Base-by-base conservation (phyloP, 2,329 filamentous ascomycete genomes). In the Ascochyta clinopodiicola region DNA sequence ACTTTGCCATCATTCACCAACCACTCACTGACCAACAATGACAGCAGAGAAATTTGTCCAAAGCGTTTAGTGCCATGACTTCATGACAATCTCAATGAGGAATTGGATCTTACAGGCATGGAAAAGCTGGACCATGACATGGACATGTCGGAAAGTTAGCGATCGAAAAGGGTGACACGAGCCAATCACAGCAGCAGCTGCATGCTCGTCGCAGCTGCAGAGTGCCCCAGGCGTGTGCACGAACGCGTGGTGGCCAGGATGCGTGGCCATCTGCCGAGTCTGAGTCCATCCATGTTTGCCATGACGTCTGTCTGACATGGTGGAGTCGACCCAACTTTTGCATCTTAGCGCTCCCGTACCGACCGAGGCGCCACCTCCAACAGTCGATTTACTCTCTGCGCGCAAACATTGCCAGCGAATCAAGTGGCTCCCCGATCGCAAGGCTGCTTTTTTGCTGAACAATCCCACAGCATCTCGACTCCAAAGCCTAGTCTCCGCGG, bases 221-320 rank as follows among this genome's bases (percentile, higher is more conserved):
- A 44, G 38, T 31, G 36, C 9, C 42, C 47, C 58, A 19, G 40
- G 44, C 38, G 51, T 45, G 48, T 56, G 57, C 57, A 58, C 53
- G 40, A 63, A 66, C 49, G 63, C 63, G 60, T 66, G 53, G 59
- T 50, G 24, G 32, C 55, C 54, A 54, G 61, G 50, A 42, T 50
- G 35, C 32, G 24, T 40, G 34, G 37, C 44, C 44, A 62, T 60
- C 51, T 61, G 59, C 64, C 63, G 62, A 21, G 37, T 24, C 22
- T 2, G 22, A 4, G 22, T 52, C 39, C 32, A 47, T 52, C 39
- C 32, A 47, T 59, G 44, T 69, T 50, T 55, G 46, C 45, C 37
- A 45, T 73, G 71, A 75, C 71, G 71, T 68, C 59, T 61, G 48
- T 56, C 69, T 74, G 71, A 75, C 69, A 70, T 66, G 57, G 45